These are phyloP conservation scores for Medicago lupulina DNA, from an alignment of 306 rosid genomes.

Conservation along the genomic window DNA sequence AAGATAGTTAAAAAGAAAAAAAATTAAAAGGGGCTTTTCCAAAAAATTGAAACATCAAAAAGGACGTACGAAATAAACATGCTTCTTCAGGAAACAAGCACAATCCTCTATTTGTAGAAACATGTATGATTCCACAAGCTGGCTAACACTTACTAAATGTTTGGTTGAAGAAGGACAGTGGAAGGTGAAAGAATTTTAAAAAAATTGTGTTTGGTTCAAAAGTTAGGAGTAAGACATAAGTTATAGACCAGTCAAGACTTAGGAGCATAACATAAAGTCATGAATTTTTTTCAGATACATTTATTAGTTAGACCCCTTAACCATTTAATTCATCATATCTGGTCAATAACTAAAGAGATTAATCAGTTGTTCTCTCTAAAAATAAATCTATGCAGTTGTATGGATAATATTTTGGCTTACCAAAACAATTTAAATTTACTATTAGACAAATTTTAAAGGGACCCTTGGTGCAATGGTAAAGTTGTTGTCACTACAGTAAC, in stretches of 20 bases:
- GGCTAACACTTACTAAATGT: neutral
- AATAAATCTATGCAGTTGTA: too few species aligned
- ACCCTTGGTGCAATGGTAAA: too few species aligned
- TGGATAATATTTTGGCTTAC: too few species aligned
- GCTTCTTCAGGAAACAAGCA: constrained; percentile 30
- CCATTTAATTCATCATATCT: too few species aligned
- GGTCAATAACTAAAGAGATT: too few species aligned
- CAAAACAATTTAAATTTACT: too few species aligned
- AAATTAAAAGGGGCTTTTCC: neutral
- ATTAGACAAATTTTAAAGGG: too few species aligned
- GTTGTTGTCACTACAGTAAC: too few species aligned
- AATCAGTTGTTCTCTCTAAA: too few species aligned
- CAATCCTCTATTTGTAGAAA: constrained; percentile 43
- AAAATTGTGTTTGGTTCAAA: neutral
- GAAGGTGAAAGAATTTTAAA: neutral
- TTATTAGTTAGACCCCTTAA: too few species aligned
- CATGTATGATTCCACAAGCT: constrained; percentile 43
- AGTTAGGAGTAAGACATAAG: neutral
- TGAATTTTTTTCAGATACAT: too few species aligned
- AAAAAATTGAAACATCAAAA: neutral
- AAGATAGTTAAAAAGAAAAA: constrained; percentile 28
- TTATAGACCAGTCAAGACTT: neutral
- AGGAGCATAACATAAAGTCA: neutral
- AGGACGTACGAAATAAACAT: constrained; percentile 22
- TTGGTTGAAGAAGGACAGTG: constrained; percentile 5